Evolutionary conservation across 129 eudicot species (phyloP), one percentile per base, ranked within the genome.

Genomic region (Saposhnikovia divaricata): DNA sequence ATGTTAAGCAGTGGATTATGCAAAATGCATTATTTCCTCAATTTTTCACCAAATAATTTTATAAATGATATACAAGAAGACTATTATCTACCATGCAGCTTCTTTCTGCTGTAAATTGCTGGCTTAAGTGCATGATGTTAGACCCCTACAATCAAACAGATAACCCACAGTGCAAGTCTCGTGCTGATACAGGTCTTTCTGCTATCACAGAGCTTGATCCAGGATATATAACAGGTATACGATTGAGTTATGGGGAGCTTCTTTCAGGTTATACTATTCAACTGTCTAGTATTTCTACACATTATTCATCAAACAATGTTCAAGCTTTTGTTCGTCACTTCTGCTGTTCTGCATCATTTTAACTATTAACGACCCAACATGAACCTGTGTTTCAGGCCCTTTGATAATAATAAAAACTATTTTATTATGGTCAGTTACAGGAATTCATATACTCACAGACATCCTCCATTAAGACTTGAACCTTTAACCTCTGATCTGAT

Each of bases 141-240:
- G 98, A 94, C 73, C 97, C 98, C 76, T 91, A 90, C 88, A 92
- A 94, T 84, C 97, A 94, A 87, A 94, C 98, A 74, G 98, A 94
- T 86, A 90, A 94, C 79, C 89, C 96, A 19, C 90, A 91, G 66
- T 94, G 98, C 93, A 94, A 84, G 85, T 88, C 96, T 38, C 90
- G 98, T 57, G 97, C 97, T 44, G 98, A 94, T 79, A 90, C 93
- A 85, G 98, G 98, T 72, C 98, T 94, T 86, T 94, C 98, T 57
- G 98, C 97, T 10, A 94, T 94, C 84, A 94, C 98, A 42, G 98
- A 94, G 87, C 92, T 94, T 81, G 97, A 90, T 81, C 98, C 98
- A 15, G 98, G 98, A 50, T 89, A 88, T 79, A 94, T 94, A 80
- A 94, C 98, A 82, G 98, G 98, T 92, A 82, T 39, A 6, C 16